Evolutionary conservation across 495 filamentous ascomycete genomes (phyloP), one percentile per base, ranked within the genome.

Genomic region (Neurospora tetrasperma): DNA sequence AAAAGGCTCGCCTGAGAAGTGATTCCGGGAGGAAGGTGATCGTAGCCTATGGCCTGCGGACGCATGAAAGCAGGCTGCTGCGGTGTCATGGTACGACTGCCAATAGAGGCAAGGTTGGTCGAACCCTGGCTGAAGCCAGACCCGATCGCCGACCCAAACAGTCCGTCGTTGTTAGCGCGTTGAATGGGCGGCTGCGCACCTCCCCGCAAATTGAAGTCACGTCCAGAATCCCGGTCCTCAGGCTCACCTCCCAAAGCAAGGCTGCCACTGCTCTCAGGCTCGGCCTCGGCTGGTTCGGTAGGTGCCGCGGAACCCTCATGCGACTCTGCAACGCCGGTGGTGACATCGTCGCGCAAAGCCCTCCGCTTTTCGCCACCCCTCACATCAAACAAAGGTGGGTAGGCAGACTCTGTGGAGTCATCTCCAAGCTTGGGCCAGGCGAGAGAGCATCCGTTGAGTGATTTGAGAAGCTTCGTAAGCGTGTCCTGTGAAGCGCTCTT

Each of bases 221-320:
- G 87, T 62, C 77, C 78, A 54, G 81, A 83, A 14, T 88, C 88
- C 73, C 87, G 86, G 75, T 93, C 93, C 76, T 98, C 94, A 0
- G 94, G 94, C 76, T 97, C 94, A 10, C 94, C 94, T 71, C 94
- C 94, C 20, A 98, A 86, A 71, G 95, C 93, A 42, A 96, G 85
- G 78, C 94, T 98, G 12, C 85, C 85, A 68, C 94, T 93, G 78
- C 91, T 93, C 77, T 93, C 93, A 4, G 89, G 88, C 66, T 88
- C 86, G 46, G 79, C 82, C 66, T 86, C 85, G 0, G 84, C 85
- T 7, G 81, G 79, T 42, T 81, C 83, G 11, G 77, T 75, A 20
- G 77, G 77, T 14, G 82, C 83, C 9, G 77, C 74, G 16, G 73
- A 81, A 80, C 80, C 90, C 71, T 93, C 89, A 23, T 82, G 83